Evolutionary conservation across 2,329 filamentous ascomycete species (phyloP).

Genomic region (Colletotrichum sp.): DNA sequence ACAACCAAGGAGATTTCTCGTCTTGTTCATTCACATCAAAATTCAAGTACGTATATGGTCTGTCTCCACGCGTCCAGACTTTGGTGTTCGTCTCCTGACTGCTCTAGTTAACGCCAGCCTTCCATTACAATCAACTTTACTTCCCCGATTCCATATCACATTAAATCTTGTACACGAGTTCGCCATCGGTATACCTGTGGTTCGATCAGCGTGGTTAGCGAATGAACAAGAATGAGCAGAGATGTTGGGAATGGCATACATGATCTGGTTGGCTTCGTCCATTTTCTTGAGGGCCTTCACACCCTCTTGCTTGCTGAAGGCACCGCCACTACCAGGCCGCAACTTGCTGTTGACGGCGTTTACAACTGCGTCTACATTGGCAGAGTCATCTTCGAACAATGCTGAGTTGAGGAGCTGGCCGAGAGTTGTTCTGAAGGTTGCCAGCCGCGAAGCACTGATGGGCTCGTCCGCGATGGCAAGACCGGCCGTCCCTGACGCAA

Average conservation of each 20-base stretch:
- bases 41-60: neutral
- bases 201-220: neutral
- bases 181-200: conserved; percentile 62
- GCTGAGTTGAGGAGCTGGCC: conserved; percentile 82
- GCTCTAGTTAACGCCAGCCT: neutral
- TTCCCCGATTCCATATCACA: neutral
- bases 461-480: conserved; percentile 49
- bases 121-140: neutral
- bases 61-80: neutral
- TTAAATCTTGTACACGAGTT: conserved; percentile 74
- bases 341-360: conserved; percentile 79
- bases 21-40: neutral
- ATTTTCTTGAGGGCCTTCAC: conserved; percentile 79
- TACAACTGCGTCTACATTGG: conserved; percentile 76
- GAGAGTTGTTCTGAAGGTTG: conserved; percentile 78
- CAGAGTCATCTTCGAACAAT: conserved; percentile 88
- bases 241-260: conserved; percentile 64
- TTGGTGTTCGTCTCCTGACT: neutral
- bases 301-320: conserved; percentile 76
- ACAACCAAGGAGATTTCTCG: neutral
- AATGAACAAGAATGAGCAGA: neutral
- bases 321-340: conserved; percentile 52
- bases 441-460: conserved; percentile 68
- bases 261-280: conserved; percentile 86
- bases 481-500: conserved; percentile 46